phyloP scores from a whole-genome alignment of 1,139 yeast genomes.

The Geotrichum europaeum region DNA sequence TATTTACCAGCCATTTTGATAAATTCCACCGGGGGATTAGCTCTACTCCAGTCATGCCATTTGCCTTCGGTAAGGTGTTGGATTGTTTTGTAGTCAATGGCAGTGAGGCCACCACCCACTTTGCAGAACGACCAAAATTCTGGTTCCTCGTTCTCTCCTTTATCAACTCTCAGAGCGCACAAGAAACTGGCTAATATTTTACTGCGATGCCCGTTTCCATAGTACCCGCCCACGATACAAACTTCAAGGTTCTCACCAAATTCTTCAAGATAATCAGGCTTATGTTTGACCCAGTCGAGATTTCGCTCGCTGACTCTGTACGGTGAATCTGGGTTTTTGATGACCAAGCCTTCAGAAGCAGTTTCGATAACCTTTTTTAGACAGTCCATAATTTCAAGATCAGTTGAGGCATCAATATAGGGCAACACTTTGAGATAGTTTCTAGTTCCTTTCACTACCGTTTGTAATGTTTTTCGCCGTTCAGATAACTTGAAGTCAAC shows the following conservation, averaged over 20 bases:
- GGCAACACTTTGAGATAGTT: slow-evolving; percentile 54
- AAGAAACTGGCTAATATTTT: slow-evolving; percentile 50
- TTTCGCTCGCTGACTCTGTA: slow-evolving; percentile 59
- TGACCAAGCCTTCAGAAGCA: slow-evolving; percentile 74
- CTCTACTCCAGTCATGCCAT: slow-evolving; percentile 48
- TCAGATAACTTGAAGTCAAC: slow-evolving; percentile 49
- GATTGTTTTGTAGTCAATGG: slow-evolving; percentile 54
- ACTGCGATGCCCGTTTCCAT: slow-evolving; percentile 51
- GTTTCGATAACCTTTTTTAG: slow-evolving; percentile 52
- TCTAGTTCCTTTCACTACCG: slow-evolving; percentile 37
- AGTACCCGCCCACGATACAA: slow-evolving; percentile 68
- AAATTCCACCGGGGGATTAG: slow-evolving; percentile 36
- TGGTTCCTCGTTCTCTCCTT: slow-evolving; percentile 26
- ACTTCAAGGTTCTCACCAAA: slow-evolving; percentile 85
- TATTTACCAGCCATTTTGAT: slow-evolving; percentile 47
- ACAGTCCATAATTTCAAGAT: slow-evolving; percentile 44
- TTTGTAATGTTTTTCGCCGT: slow-evolving; percentile 49
- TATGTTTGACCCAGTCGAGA: slow-evolving; percentile 73
- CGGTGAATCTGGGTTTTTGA: slow-evolving; percentile 56
- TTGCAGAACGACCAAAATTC: slow-evolving; percentile 61
- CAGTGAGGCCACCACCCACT: slow-evolving; percentile 80
- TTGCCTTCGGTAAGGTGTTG: slow-evolving; percentile 51
- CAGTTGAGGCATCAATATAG: slow-evolving; percentile 41
- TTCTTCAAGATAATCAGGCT: slow-evolving; percentile 83
- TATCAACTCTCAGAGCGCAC: slow-evolving; percentile 56